Base-by-base conservation (phyloP, 768 basidiomycete species). In the Panaeolus cyanescens region DNA sequence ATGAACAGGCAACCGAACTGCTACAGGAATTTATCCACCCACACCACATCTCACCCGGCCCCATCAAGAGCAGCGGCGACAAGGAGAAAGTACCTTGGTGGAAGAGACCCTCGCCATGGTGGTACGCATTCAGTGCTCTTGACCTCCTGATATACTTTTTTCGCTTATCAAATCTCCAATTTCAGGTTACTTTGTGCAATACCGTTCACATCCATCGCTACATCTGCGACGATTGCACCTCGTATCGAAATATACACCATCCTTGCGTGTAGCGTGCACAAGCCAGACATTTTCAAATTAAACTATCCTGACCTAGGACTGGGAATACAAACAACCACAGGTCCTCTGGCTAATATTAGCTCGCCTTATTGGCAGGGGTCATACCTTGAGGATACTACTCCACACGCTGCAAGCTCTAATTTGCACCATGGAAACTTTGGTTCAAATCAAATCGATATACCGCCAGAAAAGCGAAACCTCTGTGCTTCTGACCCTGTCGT, bases 401-500 rank as follows among this genome's bases (percentile, higher is more conserved):
- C n/a, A n/a, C 15, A 28, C 25, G 15, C 15, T 25, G 6, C 5
- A n/a, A 13, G 13, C 15, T 13, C 39, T 19, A 19, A 5, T 28
- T 28, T 28, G 45, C 45, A 13, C 8, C 22, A 50, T 28, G 45
- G 15, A 12, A 28, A 13, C 6, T 15, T 36, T 28, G 31, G 36
- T 15, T 22, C 45, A 55, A 56, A 22, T 28, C 45, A 54, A 62
- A 28, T 50, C 56, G 28, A 56, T 33, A 5, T 58, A n/a, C 13
- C 59, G 58, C 34, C 61, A 57, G 30, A 62, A 55, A 20, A 65
- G 17, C n/a, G 62, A 12, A 72, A 65, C 54, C 68, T 72, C 4
- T 94, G 92, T 67, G 80, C 83, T 8, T 74, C 83, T 1, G 91
- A 94, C 66, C 91, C 92, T 1, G 81, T 82, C 8, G 89, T 93